Conservation (phyloP, 2,329 filamentous ascomycete species). For the Hypoxylon sp. region DNA sequence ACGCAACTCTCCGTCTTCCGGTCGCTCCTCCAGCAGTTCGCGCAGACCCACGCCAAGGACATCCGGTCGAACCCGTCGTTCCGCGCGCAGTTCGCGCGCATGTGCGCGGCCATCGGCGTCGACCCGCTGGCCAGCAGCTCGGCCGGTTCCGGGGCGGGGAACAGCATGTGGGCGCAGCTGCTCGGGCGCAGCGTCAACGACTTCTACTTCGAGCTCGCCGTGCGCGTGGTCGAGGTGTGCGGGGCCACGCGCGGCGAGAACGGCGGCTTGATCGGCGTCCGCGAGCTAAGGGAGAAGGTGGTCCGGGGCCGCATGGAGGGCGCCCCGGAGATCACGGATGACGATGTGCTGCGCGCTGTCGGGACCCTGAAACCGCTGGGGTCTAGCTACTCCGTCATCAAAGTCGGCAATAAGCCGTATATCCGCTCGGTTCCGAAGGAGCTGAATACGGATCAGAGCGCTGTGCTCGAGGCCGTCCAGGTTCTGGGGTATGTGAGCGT, state of each 20-base stretch:
- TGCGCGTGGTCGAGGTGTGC: slow-evolving; percentile 95
- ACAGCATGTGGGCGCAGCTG: slow-evolving; percentile 92
- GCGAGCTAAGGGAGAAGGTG: slow-evolving; percentile 83
- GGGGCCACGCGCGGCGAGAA: slow-evolving; percentile 89
- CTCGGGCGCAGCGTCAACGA: slow-evolving; percentile 93
- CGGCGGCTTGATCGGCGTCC: slow-evolving; percentile 87
- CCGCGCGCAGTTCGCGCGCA: slow-evolving; percentile 96
- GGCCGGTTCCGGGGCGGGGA: slow-evolving; percentile 62
- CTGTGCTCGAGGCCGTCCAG: slow-evolving; percentile 91
- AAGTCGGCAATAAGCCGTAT: slow-evolving; percentile 85
- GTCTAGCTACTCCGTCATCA: slow-evolving; percentile 86
- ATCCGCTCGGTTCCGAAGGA: slow-evolving; percentile 95
- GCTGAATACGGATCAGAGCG: slow-evolving; percentile 92
- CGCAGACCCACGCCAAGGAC: slow-evolving; percentile 92
- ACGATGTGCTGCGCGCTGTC: slow-evolving; percentile 92
- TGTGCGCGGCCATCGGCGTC: slow-evolving; percentile 97
- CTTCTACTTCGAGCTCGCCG: slow-evolving; percentile 97
- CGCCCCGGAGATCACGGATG: slow-evolving; percentile 84
- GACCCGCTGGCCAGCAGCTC: slow-evolving; percentile 81
- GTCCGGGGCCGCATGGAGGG: slow-evolving; percentile 80
- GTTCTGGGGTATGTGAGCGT: slow-evolving; percentile 90
- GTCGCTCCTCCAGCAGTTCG: slow-evolving; percentile 93
- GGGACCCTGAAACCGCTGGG: slow-evolving; percentile 88
- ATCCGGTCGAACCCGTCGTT: slow-evolving; percentile 96
- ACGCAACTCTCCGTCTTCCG: slow-evolving; percentile 97